Conservation (phyloP, 129 eudicot species). For the Centella asiatica region DNA sequence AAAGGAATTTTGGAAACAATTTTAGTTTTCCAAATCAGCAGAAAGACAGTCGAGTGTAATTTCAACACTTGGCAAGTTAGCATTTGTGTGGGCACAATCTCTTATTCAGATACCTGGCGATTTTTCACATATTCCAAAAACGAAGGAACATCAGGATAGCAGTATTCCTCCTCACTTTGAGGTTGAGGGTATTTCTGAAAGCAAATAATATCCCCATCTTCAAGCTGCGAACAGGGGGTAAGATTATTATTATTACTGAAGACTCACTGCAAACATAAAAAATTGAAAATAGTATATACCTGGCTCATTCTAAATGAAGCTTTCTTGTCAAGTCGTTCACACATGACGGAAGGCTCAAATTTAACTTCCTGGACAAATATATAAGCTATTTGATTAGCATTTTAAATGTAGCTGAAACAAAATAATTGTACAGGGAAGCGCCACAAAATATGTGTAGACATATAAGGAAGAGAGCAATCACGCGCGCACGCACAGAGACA, state of each 20-base stretch:
- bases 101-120: constrained; percentile 58
- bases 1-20: too few species aligned
- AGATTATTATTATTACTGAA: background rate
- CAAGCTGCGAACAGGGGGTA: constrained; percentile 39
- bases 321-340: constrained; percentile 69
- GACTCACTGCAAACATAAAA: background rate
- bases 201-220: constrained; percentile 92
- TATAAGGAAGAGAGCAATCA: background rate
- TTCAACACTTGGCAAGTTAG: background rate
- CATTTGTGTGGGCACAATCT: background rate
- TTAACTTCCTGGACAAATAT: constrained; percentile 56
- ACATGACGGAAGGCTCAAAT: constrained; percentile 69
- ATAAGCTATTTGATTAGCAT: constrained; percentile 3
- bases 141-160: constrained; percentile 78
- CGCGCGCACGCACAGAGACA: too few species aligned
- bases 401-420: background rate
- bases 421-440: background rate
- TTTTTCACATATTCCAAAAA: constrained; percentile 79
- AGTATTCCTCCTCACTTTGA: constrained; percentile 43
- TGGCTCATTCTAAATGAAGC: constrained; percentile 55
- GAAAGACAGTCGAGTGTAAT: too few species aligned
- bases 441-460: background rate
- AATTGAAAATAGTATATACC: constrained; percentile 29
- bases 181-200: constrained; percentile 49
- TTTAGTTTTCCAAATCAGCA: too few species aligned